Base-by-base conservation (phyloP, 148 eudicot species). In the Euryodendron excelsum region DNA sequence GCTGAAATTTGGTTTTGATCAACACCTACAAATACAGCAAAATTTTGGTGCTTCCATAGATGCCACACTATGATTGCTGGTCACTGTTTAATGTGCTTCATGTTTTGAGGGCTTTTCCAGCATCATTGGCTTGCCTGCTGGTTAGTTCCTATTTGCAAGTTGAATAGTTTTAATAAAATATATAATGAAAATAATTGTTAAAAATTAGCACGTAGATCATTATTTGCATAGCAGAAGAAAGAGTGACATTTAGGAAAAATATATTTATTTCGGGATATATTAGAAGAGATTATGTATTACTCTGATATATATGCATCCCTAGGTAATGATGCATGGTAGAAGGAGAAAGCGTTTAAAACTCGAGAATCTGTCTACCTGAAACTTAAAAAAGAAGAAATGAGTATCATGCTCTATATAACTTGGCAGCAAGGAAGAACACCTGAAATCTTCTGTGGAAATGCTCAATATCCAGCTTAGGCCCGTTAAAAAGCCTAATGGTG, bases 311-410 rank as follows among this genome's bases (percentile, higher is more conserved):
- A 23, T 39, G 72, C 58, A 48, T 70, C 11, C 59, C 23, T 10
- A 25, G 25, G 20, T 52, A 25, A 52, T 71, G 39, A 71, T 71
- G 60, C 45, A 31, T 0, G 59, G 7, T 72, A 52, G 14, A 20
- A 52, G 36, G 58, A 72, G 56, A 52, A 21, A 72, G 62, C 45
- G 28, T 72, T 53, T 53, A 36, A 21, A 20, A 72, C 75, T 21
- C 21, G 30, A 27, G 13, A 20, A 65, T 34, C 55, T 0, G 23
- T 56, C n/a, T 21, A 23, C 50, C n/a, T 23, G 8, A 69, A 69
- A 7, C 10, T 36, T n/a, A n/a, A 14, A 8, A 13, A 44, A 39
- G 25, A 45, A 14, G n/a, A 14, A 44, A 69, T 18, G 53, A 44
- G 28, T 39, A 44, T n/a, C 3, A 15, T 31, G 12, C 15, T 61